A percentile compares a stretch with the other conserved stretches of the same genome.
Evolutionary conservation across 2,329 filamentous ascomycete genomes (phyloP).

Genomic region (Ascomycota sp.): DNA sequence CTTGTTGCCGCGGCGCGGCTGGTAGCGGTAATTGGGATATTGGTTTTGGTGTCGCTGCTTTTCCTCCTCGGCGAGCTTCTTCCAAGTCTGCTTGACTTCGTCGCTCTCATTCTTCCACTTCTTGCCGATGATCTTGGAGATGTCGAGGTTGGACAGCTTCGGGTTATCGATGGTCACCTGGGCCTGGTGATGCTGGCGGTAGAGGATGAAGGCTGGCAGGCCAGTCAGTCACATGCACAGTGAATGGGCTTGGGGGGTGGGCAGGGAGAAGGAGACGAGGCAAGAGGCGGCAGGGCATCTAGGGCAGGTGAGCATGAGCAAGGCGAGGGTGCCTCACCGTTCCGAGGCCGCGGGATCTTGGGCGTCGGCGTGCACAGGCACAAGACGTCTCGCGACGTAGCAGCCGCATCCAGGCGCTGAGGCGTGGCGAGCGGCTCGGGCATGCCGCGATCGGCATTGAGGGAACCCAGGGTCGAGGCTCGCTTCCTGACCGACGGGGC

Average conservation of each 20-base stretch:
- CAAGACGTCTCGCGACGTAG: slow-evolving; percentile 24
- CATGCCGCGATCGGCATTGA: slow-evolving; percentile 19
- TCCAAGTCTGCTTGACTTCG: slow-evolving; percentile 69
- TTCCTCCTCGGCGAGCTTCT: slow-evolving; percentile 75
- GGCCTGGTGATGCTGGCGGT: slow-evolving; percentile 81
- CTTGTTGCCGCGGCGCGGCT: slow-evolving; percentile 47
- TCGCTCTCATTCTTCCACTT: slow-evolving; percentile 68
- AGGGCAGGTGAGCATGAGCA: neutral
- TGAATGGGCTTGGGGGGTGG: no score
- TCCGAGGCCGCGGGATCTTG: slow-evolving; percentile 36
- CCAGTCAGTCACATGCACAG: no score
- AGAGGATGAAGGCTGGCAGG: slow-evolving; percentile 75
- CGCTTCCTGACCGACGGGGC: slow-evolving; percentile 17
- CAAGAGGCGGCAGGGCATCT: neutral
- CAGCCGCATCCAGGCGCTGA: slow-evolving; percentile 9
- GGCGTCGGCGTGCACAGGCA: slow-evolving; percentile 36
- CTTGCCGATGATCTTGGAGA: slow-evolving; percentile 90
- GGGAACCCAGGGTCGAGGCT: slow-evolving; percentile 22
- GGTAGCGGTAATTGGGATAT: slow-evolving; percentile 88
- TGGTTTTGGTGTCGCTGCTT: slow-evolving; percentile 74
- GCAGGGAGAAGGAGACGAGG: neutral
- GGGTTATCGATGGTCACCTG: slow-evolving; percentile 64
- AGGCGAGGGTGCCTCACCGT: slow-evolving; percentile 23
- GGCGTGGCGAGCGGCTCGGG: slow-evolving; percentile 10
- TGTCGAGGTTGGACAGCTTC: slow-evolving; percentile 83